Evolutionary conservation across 345 rosid genomes (phyloP).

Genomic region (Pugionium dolabratum): DNA sequence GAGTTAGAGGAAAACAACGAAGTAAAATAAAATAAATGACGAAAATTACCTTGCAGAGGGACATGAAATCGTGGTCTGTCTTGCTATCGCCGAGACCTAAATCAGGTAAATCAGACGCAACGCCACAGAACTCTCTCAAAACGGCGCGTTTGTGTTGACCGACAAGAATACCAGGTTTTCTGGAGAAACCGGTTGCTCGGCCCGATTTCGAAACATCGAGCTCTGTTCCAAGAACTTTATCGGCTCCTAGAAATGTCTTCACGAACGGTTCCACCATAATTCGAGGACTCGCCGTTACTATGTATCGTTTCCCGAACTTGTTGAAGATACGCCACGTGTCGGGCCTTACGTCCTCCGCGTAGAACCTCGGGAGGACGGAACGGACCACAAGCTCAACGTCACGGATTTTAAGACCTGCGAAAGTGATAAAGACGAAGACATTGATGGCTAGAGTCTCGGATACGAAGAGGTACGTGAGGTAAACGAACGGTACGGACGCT

Average conservation of each 20-base stretch:
- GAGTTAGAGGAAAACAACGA: constrained; percentile 14
- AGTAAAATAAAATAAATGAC: neutral
- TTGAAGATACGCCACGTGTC: constrained; percentile 80
- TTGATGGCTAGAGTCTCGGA: constrained; percentile 75
- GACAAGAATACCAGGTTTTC: constrained; percentile 68
- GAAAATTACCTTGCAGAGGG: constrained; percentile 80
- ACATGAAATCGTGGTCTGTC: constrained; percentile 80
- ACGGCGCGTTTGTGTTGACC: constrained; percentile 68
- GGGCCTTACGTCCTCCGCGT: constrained; percentile 85
- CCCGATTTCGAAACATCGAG: constrained; percentile 69
- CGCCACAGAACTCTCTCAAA: constrained; percentile 56
- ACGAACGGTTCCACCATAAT: constrained; percentile 88
- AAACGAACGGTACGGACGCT: constrained; percentile 69
- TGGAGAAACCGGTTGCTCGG: constrained; percentile 73
- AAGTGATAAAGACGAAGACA: constrained; percentile 63
- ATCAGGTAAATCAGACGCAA: constrained; percentile 55
- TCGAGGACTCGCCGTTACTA: constrained; percentile 78
- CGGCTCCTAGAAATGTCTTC: constrained; percentile 66
- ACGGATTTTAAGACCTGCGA: constrained; percentile 61
- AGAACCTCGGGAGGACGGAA: constrained; percentile 81
- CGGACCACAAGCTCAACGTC: constrained; percentile 78
- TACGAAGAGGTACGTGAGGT: constrained; percentile 53
- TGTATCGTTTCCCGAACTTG: constrained; percentile 70
- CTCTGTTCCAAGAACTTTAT: constrained; percentile 84
- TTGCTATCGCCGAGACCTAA: constrained; percentile 79